Evolutionary conservation across 495 filamentous ascomycete genomes (phyloP), one percentile per base, ranked within the genome.

Genomic region (Trichoderma reesei): DNA sequence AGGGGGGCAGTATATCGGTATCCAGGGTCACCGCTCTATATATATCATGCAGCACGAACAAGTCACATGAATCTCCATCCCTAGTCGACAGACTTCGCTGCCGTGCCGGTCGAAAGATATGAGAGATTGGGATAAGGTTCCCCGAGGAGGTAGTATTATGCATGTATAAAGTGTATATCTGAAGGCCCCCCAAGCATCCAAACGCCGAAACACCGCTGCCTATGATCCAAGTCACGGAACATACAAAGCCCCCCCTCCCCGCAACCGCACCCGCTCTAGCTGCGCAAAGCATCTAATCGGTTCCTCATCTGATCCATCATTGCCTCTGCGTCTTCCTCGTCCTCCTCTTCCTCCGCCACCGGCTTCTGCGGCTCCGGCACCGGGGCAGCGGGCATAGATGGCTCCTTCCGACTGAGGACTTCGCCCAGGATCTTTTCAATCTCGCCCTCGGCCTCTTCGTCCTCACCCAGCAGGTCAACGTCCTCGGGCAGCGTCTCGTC

Each of bases 291-390:
- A 76, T 96, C 91, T 70, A 98, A 72, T 41, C 93, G 79, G 61
- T 91, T 91, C 73, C 92, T 81, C 95, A 97, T 98, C 79, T 96
- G 88, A 68, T 88, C 88, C 75, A 98, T 82, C 72, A 92, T 90
- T 41, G 87, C 90, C 74, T 92, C 89, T 66, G 88, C 85, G 64
- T 92, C 89, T 70, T 92, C 90, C 73, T 95, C 88, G 41, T 91
- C 89, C 67, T 89, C 86, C 61, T 88, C 86, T 59, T 66, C 65
- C 64, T 71, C 65, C 51, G 82, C 76, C 31, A 79, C 73, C 41
- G 73, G 73, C 46, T 75, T 68, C 51, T 77, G 72, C 66, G 82
- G 77, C 66, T 83, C 80, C 63, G 85, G 83, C 63, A 86, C 75
- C 33, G 83, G 84, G 66, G 80, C 78, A 60, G 76, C 78, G 14